Base-by-base conservation (phyloP, 805 yeast genomes). In the Candida awuae region DNA sequence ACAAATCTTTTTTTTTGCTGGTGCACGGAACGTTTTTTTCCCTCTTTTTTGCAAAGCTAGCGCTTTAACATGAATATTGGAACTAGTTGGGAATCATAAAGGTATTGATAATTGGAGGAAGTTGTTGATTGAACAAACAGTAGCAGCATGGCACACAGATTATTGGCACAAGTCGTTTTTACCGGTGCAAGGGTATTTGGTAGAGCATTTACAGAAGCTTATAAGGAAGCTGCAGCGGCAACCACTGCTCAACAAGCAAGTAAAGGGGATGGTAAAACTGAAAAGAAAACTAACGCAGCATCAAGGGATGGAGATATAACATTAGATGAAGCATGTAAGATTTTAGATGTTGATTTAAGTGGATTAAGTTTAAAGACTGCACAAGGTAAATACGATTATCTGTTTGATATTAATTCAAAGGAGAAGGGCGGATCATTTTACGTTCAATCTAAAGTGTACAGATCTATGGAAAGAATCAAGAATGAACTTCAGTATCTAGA, bases 131-230 rank as follows among this genome's bases (percentile, higher is more conserved):
- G 15, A 15, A 21, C 8, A n/a, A 32, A 10, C 4, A 28, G 9
- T 14, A 9, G 12, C 15, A 22, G 10, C n/a, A 57, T 58, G 97
- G 97, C 98, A 46, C 95, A 92, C 61, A 77, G 97, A 68, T 72
- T 94, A 42, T 56, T 90, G 39, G 85, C 84, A 48, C 90, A 84
- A 62, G 95, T 92, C 47, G 72, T 87, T 35, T 75, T 88, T 54
- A 88, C 97, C 8, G 97, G 97, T 41, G 94, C 97, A 4, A 80
- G 85, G 51, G 97, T 90, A 22, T 87, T 92, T 56, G 97, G 97
- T 41, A 76, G 84, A 51, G 98, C 98, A 0, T 92, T 92, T 59
- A 72, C 86, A n/a, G 95, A 87, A 59, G 97, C 98, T 0, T 92
- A 90, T 70, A 83, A 80, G 54, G 97, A 92, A 65, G 94, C 95